Evolutionary conservation across 1,139 yeast species (phyloP).

Genomic region (Protomyces lactucae-debilis): DNA sequence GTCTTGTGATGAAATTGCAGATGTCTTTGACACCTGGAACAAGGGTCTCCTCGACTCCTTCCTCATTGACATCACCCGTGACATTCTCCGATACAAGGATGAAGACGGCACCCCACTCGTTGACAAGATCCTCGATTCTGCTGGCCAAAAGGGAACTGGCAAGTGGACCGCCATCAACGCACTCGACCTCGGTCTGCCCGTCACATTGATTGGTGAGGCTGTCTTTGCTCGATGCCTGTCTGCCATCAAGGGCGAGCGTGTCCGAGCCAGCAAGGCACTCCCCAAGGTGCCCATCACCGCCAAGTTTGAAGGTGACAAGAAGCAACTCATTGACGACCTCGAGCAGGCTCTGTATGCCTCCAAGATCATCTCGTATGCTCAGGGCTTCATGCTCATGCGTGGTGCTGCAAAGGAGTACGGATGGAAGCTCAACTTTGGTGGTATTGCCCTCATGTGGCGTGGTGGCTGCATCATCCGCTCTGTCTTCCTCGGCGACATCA

Average conservation of each 20-base stretch:
- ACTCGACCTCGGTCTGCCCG: constrained; percentile 96
- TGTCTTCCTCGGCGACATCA: constrained; percentile 94
- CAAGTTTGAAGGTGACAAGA: constrained; percentile 61
- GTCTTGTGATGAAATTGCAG: constrained; percentile 87
- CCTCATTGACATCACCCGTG: constrained; percentile 95
- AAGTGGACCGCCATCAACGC: constrained; percentile 99
- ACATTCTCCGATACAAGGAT: constrained; percentile 79
- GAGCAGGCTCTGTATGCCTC: constrained; percentile 99
- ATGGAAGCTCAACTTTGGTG: constrained; percentile 97
- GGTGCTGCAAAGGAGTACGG: constrained; percentile 96
- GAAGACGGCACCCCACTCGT: constrained; percentile 86
- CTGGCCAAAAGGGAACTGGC: constrained; percentile 99
- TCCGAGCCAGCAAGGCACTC: constrained; percentile 70
- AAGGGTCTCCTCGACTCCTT: constrained; percentile 96
- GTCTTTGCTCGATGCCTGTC: constrained; percentile 96
- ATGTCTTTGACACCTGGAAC: constrained; percentile 90
- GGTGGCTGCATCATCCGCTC: constrained; percentile 99
- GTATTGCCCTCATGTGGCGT: constrained; percentile 99
- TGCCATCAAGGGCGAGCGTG: constrained; percentile 86
- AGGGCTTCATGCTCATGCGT: constrained; percentile 98
- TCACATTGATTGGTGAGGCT: constrained; percentile 97
- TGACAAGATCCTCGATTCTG: constrained; percentile 92
- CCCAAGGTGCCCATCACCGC: constrained; percentile 61
- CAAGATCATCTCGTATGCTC: constrained; percentile 96
- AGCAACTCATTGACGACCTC: constrained; percentile 81